Evolutionary conservation across 257 asterid genomes (phyloP).

Genomic region (Nicotiana attenuata): DNA sequence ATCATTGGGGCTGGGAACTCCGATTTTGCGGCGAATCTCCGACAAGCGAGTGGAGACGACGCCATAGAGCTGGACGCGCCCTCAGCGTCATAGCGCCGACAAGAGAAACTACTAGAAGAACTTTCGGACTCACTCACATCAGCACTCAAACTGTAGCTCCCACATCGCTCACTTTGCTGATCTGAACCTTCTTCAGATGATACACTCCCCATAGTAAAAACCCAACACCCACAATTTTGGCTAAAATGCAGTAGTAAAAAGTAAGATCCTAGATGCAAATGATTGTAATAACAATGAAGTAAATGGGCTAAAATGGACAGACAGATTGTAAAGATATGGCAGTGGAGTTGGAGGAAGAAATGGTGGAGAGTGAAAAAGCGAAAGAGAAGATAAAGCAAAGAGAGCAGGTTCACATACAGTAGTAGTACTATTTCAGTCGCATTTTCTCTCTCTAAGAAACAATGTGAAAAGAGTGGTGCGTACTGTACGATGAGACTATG

Average conservation of each 20-base stretch:
- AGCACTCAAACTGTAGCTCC: conserved; percentile 89
- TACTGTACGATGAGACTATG: neutral
- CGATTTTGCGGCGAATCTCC: conserved; percentile 6
- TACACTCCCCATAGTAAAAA: conserved; percentile 51
- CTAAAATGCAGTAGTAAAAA: neutral
- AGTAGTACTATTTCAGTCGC: neutral
- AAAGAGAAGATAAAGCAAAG: conserved; percentile 28
- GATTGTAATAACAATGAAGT: neutral
- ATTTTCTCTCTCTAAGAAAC: neutral
- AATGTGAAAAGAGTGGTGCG: neutral
- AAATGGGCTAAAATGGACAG: neutral
- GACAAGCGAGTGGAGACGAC: conserved; percentile 46
- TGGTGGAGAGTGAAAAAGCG: conserved; percentile 33
- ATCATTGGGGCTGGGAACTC: conserved; percentile 39
- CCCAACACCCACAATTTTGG: neutral
- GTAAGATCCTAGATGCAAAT: neutral
- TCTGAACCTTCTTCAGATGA: conserved; percentile 72
- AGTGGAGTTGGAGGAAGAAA: conserved; percentile 6
- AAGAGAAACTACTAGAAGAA: conserved; percentile 37
- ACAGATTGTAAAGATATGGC: conserved; percentile 3
- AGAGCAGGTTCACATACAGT: conserved; percentile 15
- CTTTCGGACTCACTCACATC: conserved; percentile 93
- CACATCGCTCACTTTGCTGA: conserved; percentile 65
- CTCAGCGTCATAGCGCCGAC: conserved; percentile 41
- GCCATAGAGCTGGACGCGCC: conserved; percentile 60